Conservation (phyloP, 1,284 basidiomycete genomes). For the Leccinum fallax region DNA sequence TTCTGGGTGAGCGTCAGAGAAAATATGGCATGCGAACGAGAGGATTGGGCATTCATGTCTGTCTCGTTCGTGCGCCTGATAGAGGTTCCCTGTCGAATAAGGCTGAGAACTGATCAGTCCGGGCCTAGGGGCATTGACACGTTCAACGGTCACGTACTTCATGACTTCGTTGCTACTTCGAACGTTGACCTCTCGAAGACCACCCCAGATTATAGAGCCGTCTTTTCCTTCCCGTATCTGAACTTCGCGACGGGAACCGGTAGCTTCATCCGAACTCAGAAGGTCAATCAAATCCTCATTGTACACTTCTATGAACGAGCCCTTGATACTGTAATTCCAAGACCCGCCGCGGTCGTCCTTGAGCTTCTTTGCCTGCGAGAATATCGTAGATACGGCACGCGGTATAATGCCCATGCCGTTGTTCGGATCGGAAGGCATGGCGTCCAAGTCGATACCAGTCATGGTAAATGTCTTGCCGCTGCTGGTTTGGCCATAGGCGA, state of each 20-base stretch:
- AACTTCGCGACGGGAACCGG: slow-evolving; percentile 75
- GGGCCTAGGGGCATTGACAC: slow-evolving; percentile 4
- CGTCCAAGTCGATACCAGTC: slow-evolving; percentile 88
- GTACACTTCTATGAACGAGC: slow-evolving; percentile 95
- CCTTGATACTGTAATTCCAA: slow-evolving; percentile 78
- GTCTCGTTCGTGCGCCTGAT: slow-evolving; percentile 96
- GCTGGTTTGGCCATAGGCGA: slow-evolving; percentile 97
- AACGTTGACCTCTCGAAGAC: slow-evolving; percentile 89
- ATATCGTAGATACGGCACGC: slow-evolving; percentile 91
- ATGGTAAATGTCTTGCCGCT: slow-evolving; percentile 98
- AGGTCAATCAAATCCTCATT: slow-evolving; percentile 97
- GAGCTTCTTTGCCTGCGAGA: slow-evolving; percentile 73
- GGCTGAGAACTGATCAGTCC: slow-evolving; percentile 44
- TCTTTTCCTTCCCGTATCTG: slow-evolving; percentile 97
- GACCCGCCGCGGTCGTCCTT: slow-evolving; percentile 73
- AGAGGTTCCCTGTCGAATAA: slow-evolving; percentile 84
- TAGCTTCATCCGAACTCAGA: slow-evolving; percentile 69
- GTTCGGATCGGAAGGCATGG: slow-evolving; percentile 71
- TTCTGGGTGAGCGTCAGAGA: slow-evolving; percentile 92
- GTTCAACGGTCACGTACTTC: slow-evolving; percentile 57
- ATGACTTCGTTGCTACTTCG: slow-evolving; percentile 87
- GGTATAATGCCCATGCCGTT: slow-evolving; percentile 95
- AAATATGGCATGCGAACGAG: slow-evolving; percentile 98
- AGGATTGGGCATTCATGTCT: slow-evolving; percentile 98
- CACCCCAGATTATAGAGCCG: slow-evolving; percentile 96